A percentile compares a stretch with the other conserved stretches of the same genome.
Conservation (phyloP, 2,329 filamentous ascomycete genomes). For the Microdochium nivale region DNA sequence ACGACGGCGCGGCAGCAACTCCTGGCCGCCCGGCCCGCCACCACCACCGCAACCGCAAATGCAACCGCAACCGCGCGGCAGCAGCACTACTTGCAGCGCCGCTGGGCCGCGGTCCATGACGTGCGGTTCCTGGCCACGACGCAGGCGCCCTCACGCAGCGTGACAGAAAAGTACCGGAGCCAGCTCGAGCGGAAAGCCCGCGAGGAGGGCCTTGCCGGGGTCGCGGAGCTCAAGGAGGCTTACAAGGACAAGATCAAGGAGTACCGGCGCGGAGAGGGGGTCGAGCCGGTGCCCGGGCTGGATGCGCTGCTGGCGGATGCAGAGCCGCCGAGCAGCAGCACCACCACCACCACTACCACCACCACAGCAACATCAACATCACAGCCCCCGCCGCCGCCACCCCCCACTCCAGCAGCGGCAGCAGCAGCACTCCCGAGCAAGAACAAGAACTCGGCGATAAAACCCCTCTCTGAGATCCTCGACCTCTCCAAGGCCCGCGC, state of each 20-base stretch:
- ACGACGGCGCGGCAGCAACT: conserved; percentile 2
- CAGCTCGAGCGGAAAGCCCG: conserved; percentile 80
- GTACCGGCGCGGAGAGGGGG: conserved; percentile 59
- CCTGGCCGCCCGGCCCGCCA: conserved; percentile 7
- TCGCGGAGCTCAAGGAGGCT: conserved; percentile 69
- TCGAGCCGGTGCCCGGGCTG: conserved; percentile 28
- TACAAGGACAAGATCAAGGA: conserved; percentile 78
- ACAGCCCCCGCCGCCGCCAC: conserved; percentile 6
- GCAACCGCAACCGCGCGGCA: conserved; percentile 20
- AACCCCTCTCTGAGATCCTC: conserved; percentile 47
- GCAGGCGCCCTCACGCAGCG: conserved; percentile 49
- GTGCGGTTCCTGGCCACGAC: conserved; percentile 83
- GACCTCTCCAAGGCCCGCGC: conserved; percentile 69
- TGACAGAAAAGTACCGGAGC: conserved; percentile 77
- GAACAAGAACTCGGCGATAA: conserved; percentile 19
- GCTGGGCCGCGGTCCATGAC: conserved; percentile 89
- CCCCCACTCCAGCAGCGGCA: conserved; percentile 8
- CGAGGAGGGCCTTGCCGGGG: conserved; percentile 58
- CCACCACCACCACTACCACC: conserved; percentile 21
- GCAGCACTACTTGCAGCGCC: conserved; percentile 49
- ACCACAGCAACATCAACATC: conserved; percentile 8
- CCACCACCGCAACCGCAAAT: too few relatives aligned
- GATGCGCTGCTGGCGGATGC: conserved; percentile 19
- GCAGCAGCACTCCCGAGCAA: conserved; percentile 11
- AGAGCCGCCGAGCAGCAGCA: conserved; percentile 15